phyloP scores from a whole-genome alignment of 2,329 filamentous ascomycete genomes.

The Colletotrichum australisinense region DNA sequence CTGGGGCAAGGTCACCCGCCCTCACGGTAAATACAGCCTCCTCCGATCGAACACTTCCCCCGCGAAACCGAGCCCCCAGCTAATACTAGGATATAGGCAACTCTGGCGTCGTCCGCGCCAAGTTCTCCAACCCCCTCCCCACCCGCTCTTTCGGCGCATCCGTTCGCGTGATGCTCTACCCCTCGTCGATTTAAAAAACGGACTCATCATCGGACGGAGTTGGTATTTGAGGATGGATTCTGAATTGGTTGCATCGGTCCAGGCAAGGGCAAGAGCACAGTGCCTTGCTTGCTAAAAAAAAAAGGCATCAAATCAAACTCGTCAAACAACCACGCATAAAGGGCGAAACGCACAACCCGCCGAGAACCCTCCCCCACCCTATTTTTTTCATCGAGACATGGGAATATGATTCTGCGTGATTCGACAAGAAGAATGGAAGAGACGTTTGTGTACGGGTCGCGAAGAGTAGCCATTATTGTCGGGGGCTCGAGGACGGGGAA shows the following conservation, averaged over 20 bases:
- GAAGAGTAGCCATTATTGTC: slow-evolving; percentile 32
- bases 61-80: slow-evolving; percentile 22
- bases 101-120: slow-evolving; percentile 97
- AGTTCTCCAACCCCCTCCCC: slow-evolving; percentile 96
- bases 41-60: neutral
- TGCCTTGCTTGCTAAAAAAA: slow-evolving; percentile 57
- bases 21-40: slow-evolving; percentile 78
- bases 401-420: slow-evolving; percentile 35
- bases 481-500: slow-evolving; percentile 34
- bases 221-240: slow-evolving; percentile 72
- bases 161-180: slow-evolving; percentile 97
- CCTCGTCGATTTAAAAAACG: slow-evolving; percentile 89
- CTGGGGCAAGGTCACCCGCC: slow-evolving; percentile 97
- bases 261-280: slow-evolving; percentile 67
- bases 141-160: slow-evolving; percentile 96
- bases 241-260: slow-evolving; percentile 70
- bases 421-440: slow-evolving; percentile 18
- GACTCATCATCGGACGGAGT: slow-evolving; percentile 62
- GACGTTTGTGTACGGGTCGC: slow-evolving; percentile 23
- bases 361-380: slow-evolving; percentile 37
- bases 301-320: slow-evolving; percentile 65
- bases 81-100: slow-evolving; percentile 71
- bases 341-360: slow-evolving; percentile 37
- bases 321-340: slow-evolving; percentile 48
- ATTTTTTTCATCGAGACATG: slow-evolving; percentile 24